Percentiles rank a stretch among this genome's conserved stretches.
phyloP scores from a whole-genome alignment of 805 yeast species.

The Metschnikowia amazonensis region DNA sequence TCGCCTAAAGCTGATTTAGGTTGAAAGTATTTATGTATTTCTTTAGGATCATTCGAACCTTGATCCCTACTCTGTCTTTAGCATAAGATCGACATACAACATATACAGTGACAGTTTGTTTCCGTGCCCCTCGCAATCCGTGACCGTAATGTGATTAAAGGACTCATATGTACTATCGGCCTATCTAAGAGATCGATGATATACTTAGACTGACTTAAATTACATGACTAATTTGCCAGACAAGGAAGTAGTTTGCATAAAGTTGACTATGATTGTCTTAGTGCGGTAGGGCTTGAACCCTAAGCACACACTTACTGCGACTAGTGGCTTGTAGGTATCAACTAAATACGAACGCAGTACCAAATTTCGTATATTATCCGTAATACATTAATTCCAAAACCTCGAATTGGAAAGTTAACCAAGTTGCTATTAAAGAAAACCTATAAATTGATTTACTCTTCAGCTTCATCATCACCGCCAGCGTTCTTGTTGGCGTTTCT shows the following conservation, averaged over 20 bases:
- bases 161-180: no score
- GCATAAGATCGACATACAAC: no score
- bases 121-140: no score
- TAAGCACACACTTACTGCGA: background rate
- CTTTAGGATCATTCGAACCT: no score
- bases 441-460: conserved; percentile 49
- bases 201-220: background rate
- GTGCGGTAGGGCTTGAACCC: conserved; percentile 9
- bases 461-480: conserved; percentile 54
- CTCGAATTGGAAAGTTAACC: conserved; percentile 16
- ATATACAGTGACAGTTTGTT: no score
- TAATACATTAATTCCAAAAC: conserved; percentile 2
- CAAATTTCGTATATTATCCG: background rate
- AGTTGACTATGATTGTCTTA: background rate
- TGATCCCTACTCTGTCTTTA: no score
- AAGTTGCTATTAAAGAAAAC: conserved; percentile 15
- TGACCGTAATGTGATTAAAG: no score
- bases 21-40: no score
- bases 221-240: background rate
- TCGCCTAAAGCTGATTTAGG: no score
- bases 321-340: background rate
- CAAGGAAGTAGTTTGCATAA: background rate
- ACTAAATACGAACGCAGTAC: background rate
- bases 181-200: no score
- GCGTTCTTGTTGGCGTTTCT: conserved; percentile 64